Evolutionary conservation across 2,329 filamentous ascomycete genomes (phyloP), one percentile per base, ranked within the genome.

Genomic region (Colletotrichum lupini): DNA sequence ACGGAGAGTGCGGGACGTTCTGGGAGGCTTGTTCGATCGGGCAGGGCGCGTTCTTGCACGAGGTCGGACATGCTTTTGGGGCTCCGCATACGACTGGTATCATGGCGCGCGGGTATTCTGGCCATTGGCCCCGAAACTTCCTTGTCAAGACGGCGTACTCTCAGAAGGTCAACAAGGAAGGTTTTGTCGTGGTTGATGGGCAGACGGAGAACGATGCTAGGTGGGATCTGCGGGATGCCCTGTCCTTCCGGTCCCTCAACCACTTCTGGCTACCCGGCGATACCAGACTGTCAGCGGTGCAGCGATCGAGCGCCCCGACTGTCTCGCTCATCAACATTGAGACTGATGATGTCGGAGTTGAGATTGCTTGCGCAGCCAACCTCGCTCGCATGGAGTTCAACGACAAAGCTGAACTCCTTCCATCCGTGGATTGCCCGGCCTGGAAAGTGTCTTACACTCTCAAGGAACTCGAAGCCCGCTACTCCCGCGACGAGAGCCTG

Each of bases 41-140:
- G 9, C 93, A 94, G 77, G 92, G 92, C 2, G 92, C 92, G 22
- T 92, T 94, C 80, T 82, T 94, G 32, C 92, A 93, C 77, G 92
- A 94, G 80, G 90, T 92, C 1, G 92, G 92, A 1, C 92, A 93
- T 81, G 84, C 93, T 16, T 91, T 94, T 74, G 92, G 92, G 32
- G 92, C 91, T 76, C 90, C 90, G 7, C 91, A 93, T 77, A 91
- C 93, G 75, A 90, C 85, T 2, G 92, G 92, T 3, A 87, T 94
- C 75, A 94, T 94, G 92, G 78, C 74, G 19, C 77, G 83, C 53
- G 83, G 83, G 0, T 86, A 85, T 74, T 79, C 81, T 8, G 78
- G 80, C 7, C 77, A 84, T 65, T 87, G 86, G 86, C 79, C 81
- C 0, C 81, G 82, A 64, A 82, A 81, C 70, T 87, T 87, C 65